A percentile compares a stretch with the other conserved stretches of the same genome.
Conservation (phyloP, 306 rosid species). For the Delonix regia region DNA sequence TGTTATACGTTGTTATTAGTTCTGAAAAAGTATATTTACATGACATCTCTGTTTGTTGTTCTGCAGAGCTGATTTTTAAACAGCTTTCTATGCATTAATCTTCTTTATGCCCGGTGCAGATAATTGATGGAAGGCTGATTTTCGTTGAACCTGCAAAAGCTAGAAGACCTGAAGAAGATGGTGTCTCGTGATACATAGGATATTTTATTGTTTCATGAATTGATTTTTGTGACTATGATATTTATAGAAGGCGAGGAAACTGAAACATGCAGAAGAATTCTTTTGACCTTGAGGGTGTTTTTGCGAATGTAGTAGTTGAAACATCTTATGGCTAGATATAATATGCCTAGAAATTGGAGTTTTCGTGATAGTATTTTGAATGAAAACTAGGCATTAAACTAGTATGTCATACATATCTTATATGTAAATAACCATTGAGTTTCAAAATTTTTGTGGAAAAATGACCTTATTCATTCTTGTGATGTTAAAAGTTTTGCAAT, state of each 20-base stretch:
- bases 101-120: constrained; percentile 47
- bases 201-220: background rate
- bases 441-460: no score
- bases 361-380: no score
- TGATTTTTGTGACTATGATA: background rate
- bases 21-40: background rate
- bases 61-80: constrained; percentile 7
- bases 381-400: background rate
- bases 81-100: background rate
- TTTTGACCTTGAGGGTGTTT: background rate
- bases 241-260: background rate
- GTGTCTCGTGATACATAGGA: constrained; percentile 25
- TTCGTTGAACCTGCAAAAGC: constrained; percentile 69
- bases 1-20: no score
- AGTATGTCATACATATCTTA: no score
- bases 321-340: background rate
- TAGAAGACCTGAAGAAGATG: background rate
- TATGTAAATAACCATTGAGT: no score
- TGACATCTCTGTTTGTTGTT: constrained; percentile 7
- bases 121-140: constrained; percentile 70
- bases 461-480: no score
- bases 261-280: background rate
- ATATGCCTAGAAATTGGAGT: background rate
- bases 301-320: background rate
- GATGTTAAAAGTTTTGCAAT: no score